Conservation (phyloP, 75 land plant genomes). For the Sequoia sempervirens region DNA sequence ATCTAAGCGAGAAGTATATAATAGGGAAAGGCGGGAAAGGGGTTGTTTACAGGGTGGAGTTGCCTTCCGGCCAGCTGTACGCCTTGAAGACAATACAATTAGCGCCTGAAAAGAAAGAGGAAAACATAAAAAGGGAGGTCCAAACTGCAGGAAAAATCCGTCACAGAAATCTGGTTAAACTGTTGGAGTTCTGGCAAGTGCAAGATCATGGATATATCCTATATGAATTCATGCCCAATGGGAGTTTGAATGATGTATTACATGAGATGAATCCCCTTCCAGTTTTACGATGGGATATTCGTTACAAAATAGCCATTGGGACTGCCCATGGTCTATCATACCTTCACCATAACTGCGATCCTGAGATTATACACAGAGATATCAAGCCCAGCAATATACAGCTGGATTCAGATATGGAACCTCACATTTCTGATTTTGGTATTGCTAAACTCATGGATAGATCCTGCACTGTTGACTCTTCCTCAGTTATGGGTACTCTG, state of each 20-base stretch:
- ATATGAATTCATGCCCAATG: too few species aligned
- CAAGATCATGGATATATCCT: slow-evolving; percentile 2
- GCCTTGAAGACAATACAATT: slow-evolving; percentile 55
- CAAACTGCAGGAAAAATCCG: slow-evolving; percentile 47
- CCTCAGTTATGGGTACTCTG: slow-evolving; percentile 28
- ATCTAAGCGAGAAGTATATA: slow-evolving; percentile 28
- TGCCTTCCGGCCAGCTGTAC: slow-evolving; percentile 34
- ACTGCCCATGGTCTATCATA: slow-evolving; percentile 48
- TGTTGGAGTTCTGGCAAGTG: slow-evolving; percentile 61
- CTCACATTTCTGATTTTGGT: slow-evolving; percentile 43
- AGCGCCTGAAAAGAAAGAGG: slow-evolving; percentile 16
- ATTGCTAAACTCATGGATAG: slow-evolving; percentile 22
- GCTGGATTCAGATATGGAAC: slow-evolving; percentile 1
- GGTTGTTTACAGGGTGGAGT: slow-evolving; percentile 48
- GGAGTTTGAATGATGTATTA: slow-evolving; percentile 16
- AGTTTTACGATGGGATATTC: slow-evolving; percentile 37
- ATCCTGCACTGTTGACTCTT: slow-evolving; percentile 13
- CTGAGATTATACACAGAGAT: too few species aligned
- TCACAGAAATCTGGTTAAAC: slow-evolving; percentile 62
- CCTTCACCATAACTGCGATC: too few species aligned
- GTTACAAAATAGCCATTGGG: slow-evolving; percentile 57
- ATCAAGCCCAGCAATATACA: too few species aligned
- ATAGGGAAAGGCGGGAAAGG: slow-evolving; percentile 71
- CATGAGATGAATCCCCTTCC: slow-evolving; percentile 23
- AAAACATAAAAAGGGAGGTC: slow-evolving; percentile 52